Evolutionary conservation across 352 stramenopile species (phyloP), one percentile per base, ranked within the genome.

Genomic region (Achlya hypogyna): DNA sequence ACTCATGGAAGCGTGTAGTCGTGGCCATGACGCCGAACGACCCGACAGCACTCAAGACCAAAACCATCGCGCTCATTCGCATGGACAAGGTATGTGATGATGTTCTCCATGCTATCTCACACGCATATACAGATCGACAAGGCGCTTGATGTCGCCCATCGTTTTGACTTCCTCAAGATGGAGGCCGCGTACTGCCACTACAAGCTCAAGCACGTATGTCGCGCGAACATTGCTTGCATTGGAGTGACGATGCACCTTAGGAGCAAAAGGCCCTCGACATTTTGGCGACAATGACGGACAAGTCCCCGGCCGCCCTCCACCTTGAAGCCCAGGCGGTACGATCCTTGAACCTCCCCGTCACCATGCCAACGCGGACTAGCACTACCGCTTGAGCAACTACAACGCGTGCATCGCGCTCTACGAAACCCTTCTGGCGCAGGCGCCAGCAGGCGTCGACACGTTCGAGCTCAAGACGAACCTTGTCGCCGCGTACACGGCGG

Each of bases 161-260:
- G 91, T 71, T 89, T 89, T 69, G 69, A 79, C 1, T 87, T 78
- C 59, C 64, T 93, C 42, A 70, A 66, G 29, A 76, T 78, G 14
- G 83, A 93, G 71, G 83, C 76, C 42, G 79, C 79, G 22, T 93
- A 93, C 69, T 93, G 85, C 58, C 75, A 89, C 14, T 93, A 93
- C 69, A 83, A 84, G 23, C 74, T 90, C 31, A 89, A 92, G 75
- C 70, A 75, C 35, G 72, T 77, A 35, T n/a, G 54, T 22, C 10
- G 12, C 25, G 18, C 4, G 20, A n/a, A 20, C 1, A 27, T 35
- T 5, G 22, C 8, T 20, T 45, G 59, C 35, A 45, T 4, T 1
- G 5, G 38, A 12, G 32, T 40, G 51, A 51, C 8, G 16, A 32
- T 38, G 52, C 27, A 16, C 6, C 29, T 6, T 53, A 86, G 73